Percentiles rank a stretch among this genome's conserved stretches.
These are phyloP conservation scores for Stachybotrys elegans DNA, from an alignment of 2,329 filamentous ascomycete genomes.

Conservation along the genomic window DNA sequence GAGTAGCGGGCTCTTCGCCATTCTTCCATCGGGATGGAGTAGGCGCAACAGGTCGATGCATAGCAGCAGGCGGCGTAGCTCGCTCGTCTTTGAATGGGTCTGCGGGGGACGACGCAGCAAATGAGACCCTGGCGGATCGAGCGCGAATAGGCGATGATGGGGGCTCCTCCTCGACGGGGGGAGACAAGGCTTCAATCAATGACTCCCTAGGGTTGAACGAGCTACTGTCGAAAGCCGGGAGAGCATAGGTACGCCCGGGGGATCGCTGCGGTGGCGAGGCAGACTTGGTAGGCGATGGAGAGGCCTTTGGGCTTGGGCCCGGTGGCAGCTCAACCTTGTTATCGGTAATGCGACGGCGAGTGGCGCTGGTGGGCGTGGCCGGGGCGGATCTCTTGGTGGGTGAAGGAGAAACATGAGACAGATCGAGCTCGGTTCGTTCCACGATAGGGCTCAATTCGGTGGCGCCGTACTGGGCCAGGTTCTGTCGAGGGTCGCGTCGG, in stretches of 20 bases:
- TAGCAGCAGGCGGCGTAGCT: no score
- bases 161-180: no score
- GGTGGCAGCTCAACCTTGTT: constrained; percentile 24
- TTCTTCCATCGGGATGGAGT: constrained; percentile 22
- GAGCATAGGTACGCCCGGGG: no score
- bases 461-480: constrained; percentile 15
- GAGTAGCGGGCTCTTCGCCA: constrained; percentile 14
- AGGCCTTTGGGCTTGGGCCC: constrained; percentile 13
- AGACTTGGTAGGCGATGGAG: constrained; percentile 26
- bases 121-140: no score
- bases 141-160: no score
- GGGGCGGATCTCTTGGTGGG: constrained; percentile 22
- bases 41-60: constrained; percentile 18
- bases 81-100: no score
- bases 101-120: no score
- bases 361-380: constrained; percentile 20
- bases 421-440: constrained; percentile 23
- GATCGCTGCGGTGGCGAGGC: constrained; percentile 17
- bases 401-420: constrained; percentile 17
- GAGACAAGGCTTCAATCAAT: no score
- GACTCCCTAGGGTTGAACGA: no score
- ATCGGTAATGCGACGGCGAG: constrained; percentile 19
- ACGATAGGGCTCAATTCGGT: constrained; percentile 20
- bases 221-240: no score
- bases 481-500: constrained; percentile 16